Evolutionary conservation across 2,329 filamentous ascomycete genomes (phyloP).

Genomic region (Drechslera avenae): DNA sequence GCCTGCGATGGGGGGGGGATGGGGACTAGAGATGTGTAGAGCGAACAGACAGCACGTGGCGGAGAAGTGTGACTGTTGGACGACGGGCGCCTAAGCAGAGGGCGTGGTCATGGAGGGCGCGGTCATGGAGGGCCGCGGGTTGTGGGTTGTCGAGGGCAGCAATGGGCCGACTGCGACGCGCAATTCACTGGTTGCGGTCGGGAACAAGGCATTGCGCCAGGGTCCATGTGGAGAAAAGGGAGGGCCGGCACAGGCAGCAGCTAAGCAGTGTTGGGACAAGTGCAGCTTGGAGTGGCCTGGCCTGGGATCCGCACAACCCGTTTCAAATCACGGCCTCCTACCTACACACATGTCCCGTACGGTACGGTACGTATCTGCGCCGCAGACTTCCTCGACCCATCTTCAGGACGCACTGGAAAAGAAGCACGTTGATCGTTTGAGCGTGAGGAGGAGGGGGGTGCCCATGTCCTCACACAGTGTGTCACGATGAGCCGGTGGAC

Average conservation of each 20-base stretch:
- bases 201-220: slow-evolving; percentile 2
- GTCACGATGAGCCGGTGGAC: no score
- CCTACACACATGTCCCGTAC: no score
- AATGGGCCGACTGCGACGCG: slow-evolving; percentile 4
- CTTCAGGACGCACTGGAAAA: no score
- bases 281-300: no score
- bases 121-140: no score
- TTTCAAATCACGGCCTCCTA: not conserved
- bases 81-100: not conserved
- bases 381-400: no score
- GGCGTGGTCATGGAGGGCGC: not conserved
- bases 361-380: no score
- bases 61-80: not conserved
- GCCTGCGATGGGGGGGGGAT: not conserved
- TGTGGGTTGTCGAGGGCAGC: not conserved
- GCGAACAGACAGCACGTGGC: not conserved
- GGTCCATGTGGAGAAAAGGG: slow-evolving; percentile 1
- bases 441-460: no score
- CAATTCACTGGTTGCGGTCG: slow-evolving; percentile 1
- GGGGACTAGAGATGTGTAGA: not conserved
- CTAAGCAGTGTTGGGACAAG: not conserved
- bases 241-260: not conserved
- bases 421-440: no score
- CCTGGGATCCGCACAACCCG: not conserved
- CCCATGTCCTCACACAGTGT: no score